Conservation (phyloP, 1,284 basidiomycete genomes). For the Ceratobasidium sp. region DNA sequence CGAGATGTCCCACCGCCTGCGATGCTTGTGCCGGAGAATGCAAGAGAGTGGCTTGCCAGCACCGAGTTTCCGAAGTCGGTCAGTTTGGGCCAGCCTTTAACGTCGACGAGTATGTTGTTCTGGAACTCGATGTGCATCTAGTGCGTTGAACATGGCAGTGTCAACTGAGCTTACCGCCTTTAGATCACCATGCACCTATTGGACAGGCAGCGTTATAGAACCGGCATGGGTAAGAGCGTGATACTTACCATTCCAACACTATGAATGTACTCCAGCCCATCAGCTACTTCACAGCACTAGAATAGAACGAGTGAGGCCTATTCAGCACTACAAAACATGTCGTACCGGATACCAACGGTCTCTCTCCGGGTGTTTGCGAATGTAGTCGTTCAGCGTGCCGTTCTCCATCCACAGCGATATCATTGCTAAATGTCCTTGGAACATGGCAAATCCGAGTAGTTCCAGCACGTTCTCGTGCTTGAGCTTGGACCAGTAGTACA, state of each 20-base stretch:
- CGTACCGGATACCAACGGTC: neutral
- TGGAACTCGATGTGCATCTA: neutral
- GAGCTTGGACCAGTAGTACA: neutral
- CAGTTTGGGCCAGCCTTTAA: neutral
- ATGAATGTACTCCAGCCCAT: conserved; percentile 5
- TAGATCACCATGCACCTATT: neutral
- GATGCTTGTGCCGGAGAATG: neutral
- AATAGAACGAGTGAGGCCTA: neutral
- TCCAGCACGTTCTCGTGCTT: neutral
- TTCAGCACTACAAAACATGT: neutral
- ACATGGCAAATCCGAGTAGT: neutral
- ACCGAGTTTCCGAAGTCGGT: neutral
- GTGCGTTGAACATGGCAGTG: neutral
- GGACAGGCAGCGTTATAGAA: neutral
- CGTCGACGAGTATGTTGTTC: neutral
- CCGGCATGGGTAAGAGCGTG: neutral
- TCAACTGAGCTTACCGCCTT: neutral
- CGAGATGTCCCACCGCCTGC: neutral
- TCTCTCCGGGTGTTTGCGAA: neutral
- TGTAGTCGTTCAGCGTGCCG: neutral
- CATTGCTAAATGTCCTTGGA: neutral
- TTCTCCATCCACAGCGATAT: conserved; percentile 2
- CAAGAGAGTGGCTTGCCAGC: neutral
- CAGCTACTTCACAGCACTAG: neutral
- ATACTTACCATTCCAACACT: neutral